Base-by-base conservation (phyloP, 2,329 filamentous ascomycete species). In the Daldinia eschscholtzii region DNA sequence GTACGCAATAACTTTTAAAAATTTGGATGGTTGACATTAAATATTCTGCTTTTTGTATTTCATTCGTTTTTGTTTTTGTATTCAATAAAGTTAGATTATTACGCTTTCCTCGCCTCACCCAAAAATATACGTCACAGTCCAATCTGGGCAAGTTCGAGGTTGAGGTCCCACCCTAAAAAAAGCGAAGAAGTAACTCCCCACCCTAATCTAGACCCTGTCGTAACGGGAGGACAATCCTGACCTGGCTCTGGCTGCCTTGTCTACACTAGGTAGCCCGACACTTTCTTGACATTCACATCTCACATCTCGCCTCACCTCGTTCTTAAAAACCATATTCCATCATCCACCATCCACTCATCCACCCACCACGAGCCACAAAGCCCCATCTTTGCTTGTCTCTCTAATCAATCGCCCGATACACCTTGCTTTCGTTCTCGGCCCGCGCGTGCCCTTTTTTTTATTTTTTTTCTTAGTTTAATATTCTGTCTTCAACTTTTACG, bases 301-400 rank as follows among this genome's bases (percentile, higher is more conserved):
- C 65, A 62, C 62, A 41, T 71, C 57, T 55, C 65, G 57, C 62
- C 61, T 55, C 61, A 57, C 23, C 33, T 35, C 57, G 55, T 57
- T 35, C 23, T 20, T 2, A 33, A 35, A 58, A 46, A 39, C 30
- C 59, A 65, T 57, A 57, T 41, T 42, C 53, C 59, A 61, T 64
- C 30, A 59, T 61, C 48, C 37, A 37, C 50, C 53, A 63, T 57
- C 52, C 58, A 52, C 37, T 26, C 55, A 63, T 57, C 33, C 59
- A 60, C 64, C 64, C 62, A 59, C 58, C 68, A 72, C 68, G 64
- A 71, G 68, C 70, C 70, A 69, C 68, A 69, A 58, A 68, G 70
- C 68, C 70, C 70, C 70, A 72, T 72, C 68, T 65, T 64, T 41
- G 59, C 57, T 35, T 66, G 46, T 65, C 58, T 65, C 58, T 41